Conservation (phyloP, 768 basidiomycete genomes). For the Favolaschia claudopus region DNA sequence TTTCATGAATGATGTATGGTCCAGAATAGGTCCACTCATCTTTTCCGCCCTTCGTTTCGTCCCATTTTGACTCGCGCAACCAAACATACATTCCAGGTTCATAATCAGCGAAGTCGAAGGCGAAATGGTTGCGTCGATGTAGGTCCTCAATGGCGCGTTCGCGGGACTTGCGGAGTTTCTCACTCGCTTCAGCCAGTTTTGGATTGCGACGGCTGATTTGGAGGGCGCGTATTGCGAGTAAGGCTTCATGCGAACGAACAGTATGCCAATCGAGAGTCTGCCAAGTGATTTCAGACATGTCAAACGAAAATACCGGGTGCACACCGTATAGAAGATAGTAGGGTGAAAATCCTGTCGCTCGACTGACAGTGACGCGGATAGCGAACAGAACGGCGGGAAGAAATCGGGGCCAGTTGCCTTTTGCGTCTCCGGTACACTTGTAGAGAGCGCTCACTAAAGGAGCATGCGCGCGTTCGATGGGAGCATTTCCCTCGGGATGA, state of each 20-base stretch:
- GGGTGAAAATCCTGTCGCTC: conserved; percentile 39
- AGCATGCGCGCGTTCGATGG: conserved; percentile 39
- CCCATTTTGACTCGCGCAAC: conserved; percentile 38
- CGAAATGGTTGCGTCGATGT: conserved; percentile 14
- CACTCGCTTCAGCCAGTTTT: conserved; percentile 18
- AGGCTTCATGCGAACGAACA: conserved; percentile 28
- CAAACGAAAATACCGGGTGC: conserved; percentile 38
- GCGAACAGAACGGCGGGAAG: conserved; percentile 34
- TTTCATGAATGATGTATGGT: conserved; percentile 35
- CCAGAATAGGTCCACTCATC: conserved; percentile 36
- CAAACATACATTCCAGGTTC: conserved; percentile 39
- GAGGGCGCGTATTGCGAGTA: conserved; percentile 30
- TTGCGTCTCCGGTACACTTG: conserved; percentile 28
- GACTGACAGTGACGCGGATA: conserved; percentile 31
- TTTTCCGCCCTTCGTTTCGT: conserved; percentile 38
- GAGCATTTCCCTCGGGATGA: conserved; percentile 40
- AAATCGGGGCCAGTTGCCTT: conserved; percentile 34
- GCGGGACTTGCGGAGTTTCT: conserved; percentile 18
- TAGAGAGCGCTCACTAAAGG: conserved; percentile 31
- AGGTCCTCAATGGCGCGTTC: conserved; percentile 31
- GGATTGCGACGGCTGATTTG: conserved; percentile 32
- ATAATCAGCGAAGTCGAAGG: conserved; percentile 25
- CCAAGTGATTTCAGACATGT: conserved; percentile 39
- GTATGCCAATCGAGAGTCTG: conserved; percentile 33
- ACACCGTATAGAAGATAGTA: conserved; percentile 41